Percentiles rank a stretch among this genome's conserved stretches.
Conservation (phyloP, 352 stramenopile species). For the Phytophthora multivora region DNA sequence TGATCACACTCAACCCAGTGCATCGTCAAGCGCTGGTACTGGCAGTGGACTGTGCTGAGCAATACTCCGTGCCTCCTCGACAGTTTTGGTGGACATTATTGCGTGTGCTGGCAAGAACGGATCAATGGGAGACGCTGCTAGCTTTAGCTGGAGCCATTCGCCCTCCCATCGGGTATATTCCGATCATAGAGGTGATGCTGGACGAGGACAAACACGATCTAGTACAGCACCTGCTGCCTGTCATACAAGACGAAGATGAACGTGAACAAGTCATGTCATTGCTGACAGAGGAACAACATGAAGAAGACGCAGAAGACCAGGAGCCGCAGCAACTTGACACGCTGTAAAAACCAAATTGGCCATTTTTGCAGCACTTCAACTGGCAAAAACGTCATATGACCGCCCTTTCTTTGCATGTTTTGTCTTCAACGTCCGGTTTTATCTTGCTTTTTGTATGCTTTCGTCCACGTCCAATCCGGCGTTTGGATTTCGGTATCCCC, state of each 20-base stretch:
- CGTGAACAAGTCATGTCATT: constrained; percentile 37
- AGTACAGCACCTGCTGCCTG: constrained; percentile 36
- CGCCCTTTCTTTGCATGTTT: constrained; percentile 1
- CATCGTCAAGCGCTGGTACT: constrained; percentile 40
- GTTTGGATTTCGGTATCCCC: constrained; percentile 28
- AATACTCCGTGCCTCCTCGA: constrained; percentile 48
- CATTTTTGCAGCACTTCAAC: background rate
- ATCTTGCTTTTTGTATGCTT: constrained; percentile 23
- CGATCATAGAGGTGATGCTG: constrained; percentile 54
- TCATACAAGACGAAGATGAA: constrained; percentile 38
- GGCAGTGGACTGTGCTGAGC: constrained; percentile 44
- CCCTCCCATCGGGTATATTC: constrained; percentile 49
- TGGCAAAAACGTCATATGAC: background rate
- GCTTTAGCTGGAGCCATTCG: constrained; percentile 38
- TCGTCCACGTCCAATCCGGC: constrained; percentile 21
- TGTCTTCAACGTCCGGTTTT: constrained; percentile 18
- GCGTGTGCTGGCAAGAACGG: constrained; percentile 42
- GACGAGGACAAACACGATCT: constrained; percentile 49
- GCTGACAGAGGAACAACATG: constrained; percentile 26
- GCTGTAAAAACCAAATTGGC: constrained; percentile 12
- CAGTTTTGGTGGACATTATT: constrained; percentile 67
- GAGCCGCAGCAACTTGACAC: constrained; percentile 20
- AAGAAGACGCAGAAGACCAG: constrained; percentile 6
- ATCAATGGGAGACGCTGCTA: constrained; percentile 58
- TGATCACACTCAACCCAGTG: constrained; percentile 54